Evolutionary conservation across 305 asterid species (phyloP).

Genomic region (Lippia alba): DNA sequence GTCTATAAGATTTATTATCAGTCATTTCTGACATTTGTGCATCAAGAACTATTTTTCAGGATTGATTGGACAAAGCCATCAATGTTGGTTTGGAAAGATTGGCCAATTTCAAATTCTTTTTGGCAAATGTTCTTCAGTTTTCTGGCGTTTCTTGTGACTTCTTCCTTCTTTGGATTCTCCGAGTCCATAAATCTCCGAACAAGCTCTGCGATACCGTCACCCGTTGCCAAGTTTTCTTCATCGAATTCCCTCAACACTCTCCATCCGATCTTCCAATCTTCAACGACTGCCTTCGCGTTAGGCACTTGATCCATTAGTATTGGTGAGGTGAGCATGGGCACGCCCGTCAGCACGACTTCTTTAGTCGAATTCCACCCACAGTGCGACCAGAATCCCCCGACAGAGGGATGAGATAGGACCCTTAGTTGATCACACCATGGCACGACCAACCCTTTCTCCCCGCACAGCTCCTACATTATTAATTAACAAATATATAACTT

Average conservation of each 20-base stretch:
- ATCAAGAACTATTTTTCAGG: neutral
- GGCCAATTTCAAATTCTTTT: slow-evolving; percentile 34
- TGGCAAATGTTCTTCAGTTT: slow-evolving; percentile 36
- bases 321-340: slow-evolving; percentile 58
- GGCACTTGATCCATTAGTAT: slow-evolving; percentile 50
- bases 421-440: slow-evolving; percentile 66
- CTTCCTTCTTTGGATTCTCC: slow-evolving; percentile 41
- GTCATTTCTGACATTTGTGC: too few species aligned
- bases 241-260: slow-evolving; percentile 39
- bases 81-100: slow-evolving; percentile 31
- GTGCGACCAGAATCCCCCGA: slow-evolving; percentile 66
- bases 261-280: slow-evolving; percentile 69
- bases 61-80: slow-evolving; percentile 32
- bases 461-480: slow-evolving; percentile 16
- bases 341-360: slow-evolving; percentile 47
- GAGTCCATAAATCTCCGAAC: slow-evolving; percentile 52
- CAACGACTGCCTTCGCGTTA: slow-evolving; percentile 51
- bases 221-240: slow-evolving; percentile 33
- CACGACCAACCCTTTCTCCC: slow-evolving; percentile 53
- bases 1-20: too few species aligned
- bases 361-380: slow-evolving; percentile 72
- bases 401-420: slow-evolving; percentile 52
- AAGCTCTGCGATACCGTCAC: slow-evolving; percentile 41
- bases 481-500: too few species aligned
- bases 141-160: slow-evolving; percentile 36